Evolutionary conservation across 2,329 filamentous ascomycete genomes (phyloP).

Genomic region (Fusarium irregulare): DNA sequence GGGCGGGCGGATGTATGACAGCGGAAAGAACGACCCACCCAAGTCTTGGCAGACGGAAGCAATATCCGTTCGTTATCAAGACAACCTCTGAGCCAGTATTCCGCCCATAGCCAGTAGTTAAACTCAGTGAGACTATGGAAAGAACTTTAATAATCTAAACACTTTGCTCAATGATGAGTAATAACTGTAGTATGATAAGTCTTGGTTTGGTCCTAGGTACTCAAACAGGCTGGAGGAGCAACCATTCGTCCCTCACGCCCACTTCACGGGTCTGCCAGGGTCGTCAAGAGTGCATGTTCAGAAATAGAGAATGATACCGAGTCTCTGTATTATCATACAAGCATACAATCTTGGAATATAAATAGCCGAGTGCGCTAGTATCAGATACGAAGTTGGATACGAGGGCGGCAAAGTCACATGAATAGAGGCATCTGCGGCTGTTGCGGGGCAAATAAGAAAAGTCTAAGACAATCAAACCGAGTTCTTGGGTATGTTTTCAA

Average conservation of each 20-base stretch:
- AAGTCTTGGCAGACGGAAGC: not conserved
- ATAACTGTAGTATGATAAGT: not conserved
- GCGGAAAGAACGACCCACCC: slow-evolving; percentile 26
- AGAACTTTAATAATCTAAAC: fast-evolving
- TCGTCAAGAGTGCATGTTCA: no score
- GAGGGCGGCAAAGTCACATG: slow-evolving; percentile 31
- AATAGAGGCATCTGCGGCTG: slow-evolving; percentile 23
- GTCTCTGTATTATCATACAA: no score
- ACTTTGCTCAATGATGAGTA: not conserved
- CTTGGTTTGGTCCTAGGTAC: no score
- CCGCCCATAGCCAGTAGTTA: no score
- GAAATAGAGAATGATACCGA: no score
- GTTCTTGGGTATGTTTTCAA: not conserved
- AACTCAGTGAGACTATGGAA: no score
- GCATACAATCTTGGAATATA: not conserved
- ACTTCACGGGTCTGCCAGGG: no score
- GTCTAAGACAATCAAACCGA: slow-evolving; percentile 7
- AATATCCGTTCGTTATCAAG: not conserved
- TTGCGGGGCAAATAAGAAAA: slow-evolving; percentile 16
- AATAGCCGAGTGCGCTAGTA: slow-evolving; percentile 1
- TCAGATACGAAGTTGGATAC: not conserved
- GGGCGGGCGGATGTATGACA: slow-evolving; percentile 2
- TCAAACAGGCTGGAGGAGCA: no score
- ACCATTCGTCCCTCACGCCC: no score
- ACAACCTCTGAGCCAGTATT: not conserved